Conservation (phyloP, 305 asterid genomes). For the Plantago rigida region DNA sequence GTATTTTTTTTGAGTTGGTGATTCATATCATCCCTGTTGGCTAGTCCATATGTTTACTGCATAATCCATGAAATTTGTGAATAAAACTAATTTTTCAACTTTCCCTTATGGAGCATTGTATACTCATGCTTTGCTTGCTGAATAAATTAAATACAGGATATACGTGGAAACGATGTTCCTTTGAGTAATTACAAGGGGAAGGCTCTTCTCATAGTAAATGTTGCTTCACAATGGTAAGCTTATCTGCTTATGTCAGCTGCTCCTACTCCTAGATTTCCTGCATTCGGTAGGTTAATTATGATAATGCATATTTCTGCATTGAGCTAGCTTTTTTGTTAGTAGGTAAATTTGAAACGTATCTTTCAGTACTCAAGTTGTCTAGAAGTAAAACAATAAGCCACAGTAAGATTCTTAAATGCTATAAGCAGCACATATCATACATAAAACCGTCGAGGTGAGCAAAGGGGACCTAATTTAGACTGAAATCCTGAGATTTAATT, state of each 20-base stretch:
- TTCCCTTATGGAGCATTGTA: not conserved
- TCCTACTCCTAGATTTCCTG: not conserved
- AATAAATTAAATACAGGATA: conserved; percentile 41
- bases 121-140: not conserved
- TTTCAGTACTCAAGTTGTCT: not conserved
- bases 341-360: not conserved
- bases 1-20: no score
- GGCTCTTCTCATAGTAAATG: conserved; percentile 73
- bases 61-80: no score
- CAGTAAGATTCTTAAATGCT: no score
- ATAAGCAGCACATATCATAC: no score
- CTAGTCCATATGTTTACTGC: no score
- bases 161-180: conserved; percentile 58
- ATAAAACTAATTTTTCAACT: no score
- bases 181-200: conserved; percentile 61
- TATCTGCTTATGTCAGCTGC: conserved; percentile 1
- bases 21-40: no score
- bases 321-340: not conserved
- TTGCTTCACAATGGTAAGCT: conserved; percentile 77
- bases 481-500: no score
- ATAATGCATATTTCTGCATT: not conserved
- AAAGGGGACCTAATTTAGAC: no score
- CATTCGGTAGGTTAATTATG: not conserved
- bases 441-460: no score
- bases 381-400: no score